Evolutionary conservation across 1,139 yeast genomes (phyloP).

Genomic region (Meyerozyma smithsonii): DNA sequence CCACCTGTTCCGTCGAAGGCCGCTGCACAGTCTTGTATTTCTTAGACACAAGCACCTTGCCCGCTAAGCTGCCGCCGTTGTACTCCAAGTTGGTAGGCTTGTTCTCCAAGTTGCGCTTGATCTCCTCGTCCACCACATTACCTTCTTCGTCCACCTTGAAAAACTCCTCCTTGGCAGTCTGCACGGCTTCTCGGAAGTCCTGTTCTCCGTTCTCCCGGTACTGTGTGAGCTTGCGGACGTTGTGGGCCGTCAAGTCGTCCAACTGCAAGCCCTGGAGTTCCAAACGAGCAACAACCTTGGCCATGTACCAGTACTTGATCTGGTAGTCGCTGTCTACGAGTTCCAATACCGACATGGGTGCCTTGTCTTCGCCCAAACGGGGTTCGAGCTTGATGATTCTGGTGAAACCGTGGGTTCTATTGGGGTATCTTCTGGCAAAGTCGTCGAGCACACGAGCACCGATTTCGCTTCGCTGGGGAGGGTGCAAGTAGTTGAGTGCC

Average conservation of each 20-base stretch:
- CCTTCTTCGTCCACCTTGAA: slow-evolving; percentile 31
- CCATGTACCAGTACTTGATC: slow-evolving; percentile 71
- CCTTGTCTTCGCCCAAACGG: slow-evolving; percentile 79
- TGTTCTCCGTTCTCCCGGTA: slow-evolving; percentile 47
- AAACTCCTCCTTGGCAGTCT: slow-evolving; percentile 55
- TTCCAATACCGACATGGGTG: slow-evolving; percentile 86
- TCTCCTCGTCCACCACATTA: slow-evolving; percentile 20
- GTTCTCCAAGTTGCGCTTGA: slow-evolving; percentile 28
- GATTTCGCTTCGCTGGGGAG: slow-evolving; percentile 34
- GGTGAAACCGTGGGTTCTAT: slow-evolving; percentile 78
- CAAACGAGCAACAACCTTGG: slow-evolving; percentile 75
- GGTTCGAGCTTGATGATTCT: slow-evolving; percentile 82
- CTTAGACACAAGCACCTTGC: slow-evolving; percentile 29
- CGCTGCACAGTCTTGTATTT: slow-evolving; percentile 33
- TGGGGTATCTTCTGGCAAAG: slow-evolving; percentile 56
- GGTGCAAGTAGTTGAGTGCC: slow-evolving; percentile 34
- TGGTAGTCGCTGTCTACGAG: slow-evolving; percentile 74
- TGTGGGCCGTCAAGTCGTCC: slow-evolving; percentile 55
- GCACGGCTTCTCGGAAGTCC: slow-evolving; percentile 59
- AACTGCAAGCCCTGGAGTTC: slow-evolving; percentile 61
- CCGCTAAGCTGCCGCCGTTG: slow-evolving; percentile 23
- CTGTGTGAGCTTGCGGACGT: slow-evolving; percentile 48
- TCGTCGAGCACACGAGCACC: slow-evolving; percentile 62
- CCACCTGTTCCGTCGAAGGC: slow-evolving; percentile 13
- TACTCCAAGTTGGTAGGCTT: slow-evolving; percentile 26